A percentile compares a stretch with the other conserved stretches of the same genome.
These are phyloP conservation scores for Hagleromyces aurorensis DNA, from an alignment of 805 yeast species.

Conservation along the genomic window DNA sequence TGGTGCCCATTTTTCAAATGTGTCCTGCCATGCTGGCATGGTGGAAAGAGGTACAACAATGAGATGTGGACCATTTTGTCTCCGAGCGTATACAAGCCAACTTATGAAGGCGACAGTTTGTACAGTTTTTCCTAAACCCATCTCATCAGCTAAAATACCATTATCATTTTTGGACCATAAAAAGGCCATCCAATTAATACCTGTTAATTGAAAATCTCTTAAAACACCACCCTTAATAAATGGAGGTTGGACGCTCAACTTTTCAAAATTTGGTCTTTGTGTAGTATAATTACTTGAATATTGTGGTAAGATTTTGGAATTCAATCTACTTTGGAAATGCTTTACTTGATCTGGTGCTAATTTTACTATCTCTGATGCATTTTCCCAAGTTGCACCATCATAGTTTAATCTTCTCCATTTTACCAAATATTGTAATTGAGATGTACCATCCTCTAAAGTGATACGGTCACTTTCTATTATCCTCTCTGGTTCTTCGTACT, in stretches of 20 bases:
- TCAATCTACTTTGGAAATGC: conserved; percentile 70
- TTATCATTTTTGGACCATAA: conserved; percentile 96
- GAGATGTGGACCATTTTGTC: conserved; percentile 95
- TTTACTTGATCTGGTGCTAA: conserved; percentile 79
- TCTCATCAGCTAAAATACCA: conserved; percentile 96
- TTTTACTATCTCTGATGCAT: conserved; percentile 77
- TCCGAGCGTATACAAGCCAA: conserved; percentile 90
- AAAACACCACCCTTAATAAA: conserved; percentile 86
- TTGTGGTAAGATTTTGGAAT: conserved; percentile 78
- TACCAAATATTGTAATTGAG: conserved; percentile 71
- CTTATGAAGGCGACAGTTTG: conserved; percentile 92
- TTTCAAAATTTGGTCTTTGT: conserved; percentile 82
- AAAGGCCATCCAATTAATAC: conserved; percentile 99
- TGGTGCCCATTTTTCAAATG: conserved; percentile 96
- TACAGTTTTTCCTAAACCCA: conserved; percentile 98
- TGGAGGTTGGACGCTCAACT: conserved; percentile 75
- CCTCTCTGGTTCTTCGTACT: conserved; percentile 81
- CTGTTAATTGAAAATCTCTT: conserved; percentile 96
- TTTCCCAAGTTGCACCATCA: conserved; percentile 97
- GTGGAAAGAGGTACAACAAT: conserved; percentile 96
- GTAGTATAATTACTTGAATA: conserved; percentile 62
- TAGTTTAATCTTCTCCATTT: conserved; percentile 92
- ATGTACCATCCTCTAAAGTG: conserved; percentile 44
- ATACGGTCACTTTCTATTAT: conserved; percentile 79
- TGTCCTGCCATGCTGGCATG: conserved; percentile 98